Evolutionary conservation across 2,329 filamentous ascomycete species (phyloP).

Genomic region (Sphaerulina populicola): DNA sequence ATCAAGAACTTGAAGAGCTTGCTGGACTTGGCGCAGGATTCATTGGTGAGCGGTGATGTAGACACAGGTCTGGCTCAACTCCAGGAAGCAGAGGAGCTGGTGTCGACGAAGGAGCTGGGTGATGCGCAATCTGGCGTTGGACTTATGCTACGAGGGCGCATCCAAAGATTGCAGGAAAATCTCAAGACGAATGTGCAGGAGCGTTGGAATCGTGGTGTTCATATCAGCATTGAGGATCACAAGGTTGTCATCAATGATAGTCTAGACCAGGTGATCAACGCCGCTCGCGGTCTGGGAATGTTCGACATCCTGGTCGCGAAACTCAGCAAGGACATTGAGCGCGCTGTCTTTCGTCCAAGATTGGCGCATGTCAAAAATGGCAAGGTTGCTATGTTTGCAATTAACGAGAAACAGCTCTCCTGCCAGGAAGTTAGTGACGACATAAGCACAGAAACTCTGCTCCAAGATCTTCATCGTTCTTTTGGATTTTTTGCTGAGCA

Average conservation of each 20-base stretch:
- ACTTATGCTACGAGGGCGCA: conserved; percentile 56
- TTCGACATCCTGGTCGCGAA: conserved; percentile 25
- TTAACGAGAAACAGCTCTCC: conserved; percentile 24
- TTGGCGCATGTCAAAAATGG: conserved; percentile 19
- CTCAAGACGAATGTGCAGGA: conserved; percentile 59
- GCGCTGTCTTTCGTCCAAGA: conserved; percentile 25
- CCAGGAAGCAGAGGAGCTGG: conserved; percentile 44
- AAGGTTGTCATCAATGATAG: conserved; percentile 49
- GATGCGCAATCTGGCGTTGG: conserved; percentile 55
- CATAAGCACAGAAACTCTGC: conserved; percentile 25
- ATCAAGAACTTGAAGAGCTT: conserved; percentile 44
- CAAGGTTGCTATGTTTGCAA: conserved; percentile 14
- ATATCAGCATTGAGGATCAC: conserved; percentile 53
- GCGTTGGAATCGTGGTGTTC: conserved; percentile 64
- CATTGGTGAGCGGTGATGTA: conserved; percentile 40
- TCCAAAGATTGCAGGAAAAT: conserved; percentile 56
- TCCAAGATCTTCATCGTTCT: conserved; percentile 39
- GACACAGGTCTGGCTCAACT: conserved; percentile 43
- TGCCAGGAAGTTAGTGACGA: conserved; percentile 20
- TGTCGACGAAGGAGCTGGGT: conserved; percentile 47
- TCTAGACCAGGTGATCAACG: conserved; percentile 16
- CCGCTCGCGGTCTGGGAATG: conserved; percentile 21
- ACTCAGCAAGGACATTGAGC: conserved; percentile 27
- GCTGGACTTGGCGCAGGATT: conserved; percentile 41
- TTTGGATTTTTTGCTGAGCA: conserved; percentile 45